Conservation (phyloP, 345 rosid species). For the Leavenworthia alabamica region DNA sequence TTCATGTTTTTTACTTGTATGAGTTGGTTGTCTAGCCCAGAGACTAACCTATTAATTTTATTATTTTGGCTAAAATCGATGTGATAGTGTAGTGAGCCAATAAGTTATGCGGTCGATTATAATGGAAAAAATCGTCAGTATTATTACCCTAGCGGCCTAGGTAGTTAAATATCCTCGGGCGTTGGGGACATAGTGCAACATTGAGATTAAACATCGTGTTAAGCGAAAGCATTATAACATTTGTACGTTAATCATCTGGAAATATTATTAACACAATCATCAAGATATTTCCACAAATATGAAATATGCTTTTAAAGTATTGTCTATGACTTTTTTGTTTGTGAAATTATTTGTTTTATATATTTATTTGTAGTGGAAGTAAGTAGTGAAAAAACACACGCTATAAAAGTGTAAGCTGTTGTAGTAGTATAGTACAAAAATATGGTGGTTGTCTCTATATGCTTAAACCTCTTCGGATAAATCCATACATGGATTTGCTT, state of each 20-base stretch:
- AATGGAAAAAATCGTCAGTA: not conserved
- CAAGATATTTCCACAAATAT: not conserved
- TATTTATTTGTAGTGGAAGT: constrained; percentile 7
- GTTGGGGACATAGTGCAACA: not conserved
- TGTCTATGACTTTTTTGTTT: not conserved
- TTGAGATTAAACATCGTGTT: not conserved
- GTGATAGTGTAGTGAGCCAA: not conserved
- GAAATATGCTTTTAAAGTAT: not conserved
- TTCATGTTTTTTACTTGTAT: not conserved
- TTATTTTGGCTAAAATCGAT: not conserved
- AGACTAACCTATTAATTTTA: not conserved
- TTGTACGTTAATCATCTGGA: not conserved
- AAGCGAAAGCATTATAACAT: not conserved
- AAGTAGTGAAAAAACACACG: constrained; percentile 5
- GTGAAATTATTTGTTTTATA: not conserved
- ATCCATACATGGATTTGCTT: constrained; percentile 1
- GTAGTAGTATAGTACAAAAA: constrained; percentile 3
- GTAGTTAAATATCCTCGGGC: not conserved
- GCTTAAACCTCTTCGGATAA: constrained; percentile 21
- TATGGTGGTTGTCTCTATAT: constrained; percentile 21
- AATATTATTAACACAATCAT: not conserved
- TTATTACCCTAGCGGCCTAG: not conserved
- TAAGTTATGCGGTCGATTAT: not conserved
- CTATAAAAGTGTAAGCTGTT: constrained; percentile 19
- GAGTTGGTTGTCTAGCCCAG: not conserved